Evolutionary conservation across 805 yeast species (phyloP), one percentile per base, ranked within the genome.

Genomic region (Myxozyma monticola): DNA sequence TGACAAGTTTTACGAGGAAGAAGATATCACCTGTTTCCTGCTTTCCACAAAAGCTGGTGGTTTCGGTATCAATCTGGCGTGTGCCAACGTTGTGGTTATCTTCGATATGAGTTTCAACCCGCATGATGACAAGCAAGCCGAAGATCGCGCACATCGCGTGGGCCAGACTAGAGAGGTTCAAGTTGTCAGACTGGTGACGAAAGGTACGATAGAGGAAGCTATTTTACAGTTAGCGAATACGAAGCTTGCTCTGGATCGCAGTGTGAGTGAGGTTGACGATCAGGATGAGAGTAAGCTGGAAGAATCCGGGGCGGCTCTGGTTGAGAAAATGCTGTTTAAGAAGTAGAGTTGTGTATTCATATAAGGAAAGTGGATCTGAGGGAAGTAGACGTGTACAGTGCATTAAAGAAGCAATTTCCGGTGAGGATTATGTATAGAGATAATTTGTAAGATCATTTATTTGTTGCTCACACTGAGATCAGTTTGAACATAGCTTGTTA

Each of bases 21-120:
- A 78, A 0, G 74, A 80, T 4, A 87, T 93, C 57, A 91, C 95
- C 0, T 84, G 93, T 2, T 91, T 93, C 63, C 73, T 93, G 42
- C 72, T 93, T 37, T 88, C 96, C 9, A 93, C 99, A 2, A 88
- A 88, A 65, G 98, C 99, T 0, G 99, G 99, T 65, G 99, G 99
- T 0, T 93, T 93, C 70, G 99, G 99, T 50, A 93, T 93, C 69
- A 93, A 93, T 64, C 76, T 93, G 62, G 93, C 95, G 1, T 93
- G 96, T 64, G 98, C 99, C 6, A 91, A 88, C 65, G 81, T 84
- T 54, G 99, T 93, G 1, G 76, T 93, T 45, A 86, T 93, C 28
- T 90, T 83, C 65, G 99, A 93, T 66, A 91, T 89, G 66, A 84
- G 95, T 43, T 93, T 93, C 72, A 93, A 93, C 65, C 99, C 99